phyloP scores from a whole-genome alignment of 352 stramenopile genomes.

The Phytophthora boehmeriae region DNA sequence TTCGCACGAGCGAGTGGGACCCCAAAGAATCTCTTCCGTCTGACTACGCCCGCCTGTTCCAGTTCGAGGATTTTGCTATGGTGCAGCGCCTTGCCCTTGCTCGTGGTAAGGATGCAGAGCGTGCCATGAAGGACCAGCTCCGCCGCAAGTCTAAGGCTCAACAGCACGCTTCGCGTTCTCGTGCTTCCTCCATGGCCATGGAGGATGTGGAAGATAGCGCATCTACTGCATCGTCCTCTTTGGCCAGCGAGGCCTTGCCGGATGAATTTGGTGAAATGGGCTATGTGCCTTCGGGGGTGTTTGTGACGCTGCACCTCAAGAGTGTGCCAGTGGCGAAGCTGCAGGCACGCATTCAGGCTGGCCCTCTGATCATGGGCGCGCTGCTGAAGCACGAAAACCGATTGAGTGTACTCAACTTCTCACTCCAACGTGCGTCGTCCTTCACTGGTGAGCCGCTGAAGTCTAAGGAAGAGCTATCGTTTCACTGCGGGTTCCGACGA shows the following conservation, averaged over 20 bases:
- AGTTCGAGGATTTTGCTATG: constrained; percentile 96
- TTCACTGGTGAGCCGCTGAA: constrained; percentile 92
- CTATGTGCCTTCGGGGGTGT: constrained; percentile 93
- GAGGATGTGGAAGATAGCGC: constrained; percentile 70
- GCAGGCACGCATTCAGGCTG: constrained; percentile 58
- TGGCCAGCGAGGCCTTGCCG: constrained; percentile 23
- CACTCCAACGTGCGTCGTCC: constrained; percentile 83
- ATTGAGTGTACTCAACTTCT: constrained; percentile 98
- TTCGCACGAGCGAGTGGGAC: constrained; percentile 97
- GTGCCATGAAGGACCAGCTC: constrained; percentile 68
- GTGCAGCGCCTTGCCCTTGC: constrained; percentile 93
- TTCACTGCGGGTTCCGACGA: constrained; percentile 97
- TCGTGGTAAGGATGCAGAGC: constrained; percentile 75
- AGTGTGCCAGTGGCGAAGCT: constrained; percentile 65
- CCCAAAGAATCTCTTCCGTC: constrained; percentile 98
- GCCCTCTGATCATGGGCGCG: constrained; percentile 77
- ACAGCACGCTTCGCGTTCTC: constrained; percentile 44
- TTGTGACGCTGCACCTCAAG: constrained; percentile 91
- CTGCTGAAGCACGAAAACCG: constrained; percentile 98
- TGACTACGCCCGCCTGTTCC: constrained; percentile 97
- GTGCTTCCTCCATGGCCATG: constrained; percentile 67
- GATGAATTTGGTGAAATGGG: constrained; percentile 72
- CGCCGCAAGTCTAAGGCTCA: constrained; percentile 54
- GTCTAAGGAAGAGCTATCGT: constrained; percentile 95
- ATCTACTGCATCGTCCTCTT: constrained; percentile 39